A percentile compares a stretch with the other conserved stretches of the same genome.
These are phyloP conservation scores for Plenodomus lindquistii DNA, from an alignment of 2,329 filamentous ascomycete species.

Conservation along the genomic window DNA sequence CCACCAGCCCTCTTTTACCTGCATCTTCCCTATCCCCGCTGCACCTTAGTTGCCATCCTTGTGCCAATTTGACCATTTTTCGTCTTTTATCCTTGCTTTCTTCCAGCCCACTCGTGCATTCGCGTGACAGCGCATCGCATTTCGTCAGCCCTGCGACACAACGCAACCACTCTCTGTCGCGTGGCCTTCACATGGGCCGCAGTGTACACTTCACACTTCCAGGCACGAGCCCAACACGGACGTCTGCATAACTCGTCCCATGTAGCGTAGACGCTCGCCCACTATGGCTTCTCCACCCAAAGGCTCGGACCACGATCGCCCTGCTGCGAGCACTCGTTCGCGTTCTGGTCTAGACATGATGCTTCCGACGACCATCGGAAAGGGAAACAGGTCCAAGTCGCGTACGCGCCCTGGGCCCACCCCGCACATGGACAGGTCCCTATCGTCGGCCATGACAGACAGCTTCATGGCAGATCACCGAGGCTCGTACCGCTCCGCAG, in stretches of 20 bases:
- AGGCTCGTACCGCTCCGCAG: constrained; percentile 13
- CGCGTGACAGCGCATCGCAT: neutral
- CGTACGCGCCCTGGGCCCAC: constrained; percentile 22
- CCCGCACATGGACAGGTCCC: constrained; percentile 35
- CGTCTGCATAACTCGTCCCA: neutral
- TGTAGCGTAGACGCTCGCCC: neutral
- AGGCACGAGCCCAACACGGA: neutral
- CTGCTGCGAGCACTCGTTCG: constrained; percentile 18
- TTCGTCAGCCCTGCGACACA: neutral
- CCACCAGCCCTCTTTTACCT: neutral
- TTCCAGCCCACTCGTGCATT: neutral
- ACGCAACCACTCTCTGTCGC: neutral
- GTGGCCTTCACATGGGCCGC: neutral
- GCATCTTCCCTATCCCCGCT: neutral
- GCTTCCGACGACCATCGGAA: constrained; percentile 29
- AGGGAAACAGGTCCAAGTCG: constrained; percentile 23
- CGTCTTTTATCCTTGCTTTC: neutral
- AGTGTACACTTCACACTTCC: neutral
- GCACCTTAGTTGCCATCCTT: neutral
- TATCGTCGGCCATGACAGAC: constrained; percentile 37
- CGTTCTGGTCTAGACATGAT: constrained; percentile 35
- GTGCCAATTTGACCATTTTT: neutral
- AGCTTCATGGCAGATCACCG: constrained; percentile 40
- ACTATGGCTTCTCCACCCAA: neutral
- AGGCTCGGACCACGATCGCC: constrained; percentile 19